Evolutionary conservation across 148 eudicot species (phyloP), one percentile per base, ranked within the genome.

Genomic region (Heliosperma pusillum): DNA sequence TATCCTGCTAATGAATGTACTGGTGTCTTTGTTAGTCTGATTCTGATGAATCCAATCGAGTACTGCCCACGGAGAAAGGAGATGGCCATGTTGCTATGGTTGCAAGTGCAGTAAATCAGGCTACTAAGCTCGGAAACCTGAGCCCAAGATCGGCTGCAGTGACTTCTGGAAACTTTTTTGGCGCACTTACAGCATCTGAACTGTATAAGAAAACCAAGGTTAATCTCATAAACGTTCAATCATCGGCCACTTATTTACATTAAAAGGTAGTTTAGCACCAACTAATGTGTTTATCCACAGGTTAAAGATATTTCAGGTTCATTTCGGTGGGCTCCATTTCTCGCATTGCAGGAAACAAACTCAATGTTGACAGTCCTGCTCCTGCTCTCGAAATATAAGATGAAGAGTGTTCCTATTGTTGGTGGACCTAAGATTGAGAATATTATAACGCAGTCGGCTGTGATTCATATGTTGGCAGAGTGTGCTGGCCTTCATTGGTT

Each of bases 281-380:
- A 25, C 72, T 75, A 56, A 74, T 40, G 10, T 50, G 4, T 74
- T 58, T 61, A 7, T 75, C 25, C 57, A 75, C 89, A 94, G 98
- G 98, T 94, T 67, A 80, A 81, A 57, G 97, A 94, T 57, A 89
- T 94, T 56, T 89, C 98, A 25, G 98, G 98, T 65, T 77, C 96
- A 71, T 94, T 90, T 67, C 87, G 98, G 6, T 94, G 98, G 98
- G 97, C 98, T 74, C 98, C 98, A 26, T 94, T 94, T 82, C 97
- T 94, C 3, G 98, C 98, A 13, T 71, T 94, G 86, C 98, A 92
- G 76, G 86, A 87, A 44, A 71, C 92, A 12, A 94, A 94, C 80
- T 90, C 98, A 26, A 83, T 94, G 84, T 84, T 94, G 87, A 94
- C 98, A 16, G 86, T 92, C 83, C 87, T 94, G 64, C 81, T 94